These are phyloP conservation scores for Phialocephala sp. DNA, from an alignment of 2,329 filamentous ascomycete species.

Conservation along the genomic window DNA sequence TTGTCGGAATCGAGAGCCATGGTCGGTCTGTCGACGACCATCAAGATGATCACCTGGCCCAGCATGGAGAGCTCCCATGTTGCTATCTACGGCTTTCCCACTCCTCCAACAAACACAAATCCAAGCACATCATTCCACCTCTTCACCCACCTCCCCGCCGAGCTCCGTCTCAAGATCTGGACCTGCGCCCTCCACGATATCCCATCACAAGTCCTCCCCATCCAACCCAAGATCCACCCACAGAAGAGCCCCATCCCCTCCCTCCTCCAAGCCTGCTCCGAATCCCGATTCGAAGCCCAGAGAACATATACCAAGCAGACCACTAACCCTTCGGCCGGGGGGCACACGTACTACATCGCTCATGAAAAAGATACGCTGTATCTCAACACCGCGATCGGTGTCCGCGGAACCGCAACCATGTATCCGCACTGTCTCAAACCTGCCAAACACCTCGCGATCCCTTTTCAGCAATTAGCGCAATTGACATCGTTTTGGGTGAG, in stretches of 20 bases:
- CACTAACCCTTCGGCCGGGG: neutral
- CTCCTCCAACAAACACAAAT: neutral
- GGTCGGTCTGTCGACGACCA: neutral
- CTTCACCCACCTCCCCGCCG: constrained; percentile 13
- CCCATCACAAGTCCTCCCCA: constrained; percentile 6
- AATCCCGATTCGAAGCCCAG: constrained; percentile 5
- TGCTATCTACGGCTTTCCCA: neutral
- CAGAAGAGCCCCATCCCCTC: neutral
- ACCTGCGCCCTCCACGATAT: constrained; percentile 8
- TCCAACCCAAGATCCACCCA: neutral
- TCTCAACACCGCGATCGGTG: neutral
- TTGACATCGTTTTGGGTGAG: neutral
- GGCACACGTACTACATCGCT: neutral
- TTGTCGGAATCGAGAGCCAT: neutral
- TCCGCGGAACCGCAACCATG: neutral
- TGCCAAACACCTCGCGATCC: neutral
- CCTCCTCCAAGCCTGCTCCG: constrained; percentile 3
- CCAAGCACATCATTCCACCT: constrained; percentile 3
- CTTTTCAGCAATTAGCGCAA: neutral
- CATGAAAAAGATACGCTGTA: constrained; percentile 5
- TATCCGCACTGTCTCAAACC: neutral
- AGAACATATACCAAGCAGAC: neutral
- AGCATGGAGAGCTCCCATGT: neutral
- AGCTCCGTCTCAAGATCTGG: constrained; percentile 16
- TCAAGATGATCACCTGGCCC: constrained; percentile 5